Evolutionary conservation across 371 early-diverging fungal species (phyloP), one percentile per base, ranked within the genome.

Genomic region (Circinella umbellata): DNA sequence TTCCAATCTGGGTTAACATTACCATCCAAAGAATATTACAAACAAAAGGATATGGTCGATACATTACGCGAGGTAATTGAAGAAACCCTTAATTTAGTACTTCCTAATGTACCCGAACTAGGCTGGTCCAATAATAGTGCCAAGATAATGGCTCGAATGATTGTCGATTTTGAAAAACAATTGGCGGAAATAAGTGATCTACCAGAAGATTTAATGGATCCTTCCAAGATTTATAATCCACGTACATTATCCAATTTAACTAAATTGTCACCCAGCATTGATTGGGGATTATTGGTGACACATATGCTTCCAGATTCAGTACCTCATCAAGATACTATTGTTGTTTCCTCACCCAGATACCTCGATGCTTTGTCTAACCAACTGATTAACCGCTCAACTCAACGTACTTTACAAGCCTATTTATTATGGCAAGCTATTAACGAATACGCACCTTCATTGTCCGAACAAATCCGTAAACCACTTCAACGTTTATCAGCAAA

Each of bases 1-100:
- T 69, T 60, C 9, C 89, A 90, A 72, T 69, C 77, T n/a, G 87
- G 88, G 1, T 57, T 88, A 20, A 83, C 87, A 15, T 71, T 90
- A 54, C 88, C 88, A 7, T 82, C 86, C 55, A 89, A 88, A 20
- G 81, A 83, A 17, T 89, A 90, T 38, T 90, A 89, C 63, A 63
- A 71, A 14, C 85, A 89, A 20, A 63, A 77, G 8, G 67, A 80
- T 7, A 77, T 77, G 9, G 57, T 77, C 11, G 37, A 73, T 0
- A 68, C 63, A 1, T 67, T 82, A 7, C 80, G 77, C 27, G 77
- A 79, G 35, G 63, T 69, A 20, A 74, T 88, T 34, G 67, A 70
- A 0, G 70, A 75, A 15, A 62, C 76, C 2, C 46, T 79, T 15
- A 53, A 10, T 3, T 55, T 64, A 9, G 66, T 78, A 0, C 39